phyloP scores from a whole-genome alignment of 257 asterid genomes.

The Jacaranda mimosifolia region DNA sequence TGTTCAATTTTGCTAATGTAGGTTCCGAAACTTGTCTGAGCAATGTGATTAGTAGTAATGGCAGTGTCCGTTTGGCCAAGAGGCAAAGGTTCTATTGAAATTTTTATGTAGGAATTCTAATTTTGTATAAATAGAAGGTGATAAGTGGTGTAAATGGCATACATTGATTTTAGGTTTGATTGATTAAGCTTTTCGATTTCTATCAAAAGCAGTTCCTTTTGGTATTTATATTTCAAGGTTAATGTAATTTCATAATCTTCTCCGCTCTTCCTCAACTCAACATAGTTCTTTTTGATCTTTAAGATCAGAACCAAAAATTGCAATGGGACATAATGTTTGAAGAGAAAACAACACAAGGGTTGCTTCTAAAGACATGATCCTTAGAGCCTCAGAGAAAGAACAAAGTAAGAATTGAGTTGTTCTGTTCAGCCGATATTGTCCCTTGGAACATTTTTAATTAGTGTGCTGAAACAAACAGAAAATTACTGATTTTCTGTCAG shows the following conservation, averaged over 20 bases:
- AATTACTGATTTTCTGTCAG: too few relatives aligned
- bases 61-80: constrained; percentile 46
- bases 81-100: constrained; percentile 56
- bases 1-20: constrained; percentile 45
- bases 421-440: too few relatives aligned
- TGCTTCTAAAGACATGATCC: too few relatives aligned
- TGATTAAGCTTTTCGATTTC: background rate
- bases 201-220: background rate
- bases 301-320: too few relatives aligned
- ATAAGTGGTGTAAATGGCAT: constrained; percentile 52
- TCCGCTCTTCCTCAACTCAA: background rate
- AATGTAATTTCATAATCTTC: background rate
- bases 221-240: background rate
- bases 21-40: constrained; percentile 37
- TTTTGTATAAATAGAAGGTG: constrained; percentile 47
- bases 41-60: constrained; percentile 36
- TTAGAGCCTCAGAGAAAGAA: too few relatives aligned
- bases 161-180: constrained; percentile 39
- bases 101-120: constrained; percentile 4
- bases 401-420: too few relatives aligned
- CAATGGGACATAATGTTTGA: too few relatives aligned
- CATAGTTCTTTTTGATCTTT: too few relatives aligned
- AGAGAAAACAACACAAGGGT: too few relatives aligned
- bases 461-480: too few relatives aligned
- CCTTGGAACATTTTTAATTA: too few relatives aligned